These are phyloP conservation scores for Diaporthe batatas DNA, from an alignment of 2,329 filamentous ascomycete species.

Conservation along the genomic window DNA sequence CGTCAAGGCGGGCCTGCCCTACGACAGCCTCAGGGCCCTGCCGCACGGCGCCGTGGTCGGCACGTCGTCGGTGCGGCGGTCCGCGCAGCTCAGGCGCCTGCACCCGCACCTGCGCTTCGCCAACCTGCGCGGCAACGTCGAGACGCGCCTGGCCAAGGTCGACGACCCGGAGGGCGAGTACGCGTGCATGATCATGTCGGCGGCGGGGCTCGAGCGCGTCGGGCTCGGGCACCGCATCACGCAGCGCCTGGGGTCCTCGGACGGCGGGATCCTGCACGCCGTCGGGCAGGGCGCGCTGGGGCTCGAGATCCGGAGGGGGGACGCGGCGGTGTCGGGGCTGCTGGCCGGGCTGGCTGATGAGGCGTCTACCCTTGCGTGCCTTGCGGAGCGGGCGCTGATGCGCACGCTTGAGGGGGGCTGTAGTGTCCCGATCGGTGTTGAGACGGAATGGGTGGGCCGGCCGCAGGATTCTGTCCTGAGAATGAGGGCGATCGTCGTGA, in stretches of 20 bases:
- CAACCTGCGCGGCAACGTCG: conserved; percentile 21
- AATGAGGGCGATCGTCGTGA: conserved; percentile 18
- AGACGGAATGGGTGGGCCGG: not conserved
- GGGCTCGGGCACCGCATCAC: conserved; percentile 20
- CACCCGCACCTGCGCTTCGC: not conserved
- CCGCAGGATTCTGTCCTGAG: not conserved
- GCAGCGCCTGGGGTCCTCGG: conserved; percentile 1
- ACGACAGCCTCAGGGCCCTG: not conserved
- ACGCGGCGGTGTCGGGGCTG: not conserved
- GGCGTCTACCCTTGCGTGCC: conserved; percentile 4
- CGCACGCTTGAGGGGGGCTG: conserved; percentile 4
- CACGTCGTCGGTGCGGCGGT: conserved; percentile 15
- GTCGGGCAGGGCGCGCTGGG: conserved; percentile 11
- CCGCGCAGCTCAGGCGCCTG: not conserved
- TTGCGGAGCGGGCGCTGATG: conserved; percentile 5
- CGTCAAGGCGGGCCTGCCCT: conserved; percentile 20
- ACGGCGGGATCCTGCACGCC: conserved; percentile 15
- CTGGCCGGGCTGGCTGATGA: not conserved
- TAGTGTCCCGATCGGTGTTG: conserved; percentile 16
- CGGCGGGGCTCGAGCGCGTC: not conserved
- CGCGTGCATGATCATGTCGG: conserved; percentile 18
- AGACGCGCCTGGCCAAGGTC: conserved; percentile 19
- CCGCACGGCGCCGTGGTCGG: conserved; percentile 9
- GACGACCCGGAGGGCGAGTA: not conserved
- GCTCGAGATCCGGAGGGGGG: conserved; percentile 5